These are phyloP conservation scores for Mesembryanthemum crystallinum DNA, from an alignment of 148 eudicot genomes.

Conservation along the genomic window DNA sequence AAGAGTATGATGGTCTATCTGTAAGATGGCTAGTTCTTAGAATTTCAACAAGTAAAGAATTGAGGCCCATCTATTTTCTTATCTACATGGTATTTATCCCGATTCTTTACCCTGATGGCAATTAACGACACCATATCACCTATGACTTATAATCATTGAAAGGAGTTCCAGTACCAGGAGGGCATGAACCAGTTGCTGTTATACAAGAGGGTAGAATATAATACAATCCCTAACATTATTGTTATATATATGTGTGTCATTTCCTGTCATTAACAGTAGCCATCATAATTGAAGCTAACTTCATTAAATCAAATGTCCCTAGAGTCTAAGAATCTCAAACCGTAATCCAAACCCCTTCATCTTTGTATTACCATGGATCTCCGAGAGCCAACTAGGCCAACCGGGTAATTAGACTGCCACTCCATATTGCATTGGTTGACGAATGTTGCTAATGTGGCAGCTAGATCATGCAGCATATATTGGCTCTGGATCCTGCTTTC, in stretches of 20 bases:
- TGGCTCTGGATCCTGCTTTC: conserved; percentile 70
- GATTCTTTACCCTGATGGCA: no score
- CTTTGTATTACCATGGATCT: not conserved
- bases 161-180: no score
- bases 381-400: not conserved
- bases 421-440: not conserved
- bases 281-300: not conserved
- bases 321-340: not conserved
- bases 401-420: not conserved
- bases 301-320: not conserved
- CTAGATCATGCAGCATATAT: conserved; percentile 36
- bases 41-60: no score
- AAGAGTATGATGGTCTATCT: no score
- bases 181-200: no score
- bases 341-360: not conserved
- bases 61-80: no score
- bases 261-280: not conserved
- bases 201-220: no score
- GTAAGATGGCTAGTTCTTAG: no score
- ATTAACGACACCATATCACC: no score
- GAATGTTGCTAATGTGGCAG: not conserved
- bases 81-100: no score
- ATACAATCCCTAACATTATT: no score
- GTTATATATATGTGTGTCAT: not conserved
- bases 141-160: no score